Percentiles rank a stretch among this genome's conserved stretches.
These are phyloP conservation scores for Truncatella angustata DNA, from an alignment of 2,329 filamentous ascomycete species.

Conservation along the genomic window DNA sequence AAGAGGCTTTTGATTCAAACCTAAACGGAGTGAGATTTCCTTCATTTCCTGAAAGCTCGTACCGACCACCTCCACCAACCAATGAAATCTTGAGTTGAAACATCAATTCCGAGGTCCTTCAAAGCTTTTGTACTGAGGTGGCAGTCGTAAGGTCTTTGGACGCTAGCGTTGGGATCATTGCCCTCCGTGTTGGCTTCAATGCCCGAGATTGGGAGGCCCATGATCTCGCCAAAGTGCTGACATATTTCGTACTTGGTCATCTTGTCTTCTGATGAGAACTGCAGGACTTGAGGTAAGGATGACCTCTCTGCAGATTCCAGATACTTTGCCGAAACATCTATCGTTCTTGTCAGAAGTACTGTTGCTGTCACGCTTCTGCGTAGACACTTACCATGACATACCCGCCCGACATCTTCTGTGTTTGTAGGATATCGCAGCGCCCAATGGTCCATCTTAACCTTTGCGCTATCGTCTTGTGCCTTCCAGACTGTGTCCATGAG, in stretches of 20 bases:
- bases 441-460: constrained; percentile 83
- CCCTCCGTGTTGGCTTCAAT: constrained; percentile 70
- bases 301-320: constrained; percentile 46
- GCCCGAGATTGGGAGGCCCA: constrained; percentile 67
- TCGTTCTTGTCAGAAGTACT: not conserved
- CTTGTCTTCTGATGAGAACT: constrained; percentile 83
- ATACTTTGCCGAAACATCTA: constrained; percentile 72
- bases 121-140: constrained; percentile 77
- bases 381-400: constrained; percentile 61
- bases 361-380: no score
- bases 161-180: constrained; percentile 67
- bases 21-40: no score
- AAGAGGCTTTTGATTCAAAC: not conserved
- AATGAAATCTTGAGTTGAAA: constrained; percentile 71
- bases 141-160: constrained; percentile 83
- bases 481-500: constrained; percentile 77
- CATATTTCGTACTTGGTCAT: constrained; percentile 92
- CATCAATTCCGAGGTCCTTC: constrained; percentile 70
- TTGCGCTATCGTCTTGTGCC: constrained; percentile 60
- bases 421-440: constrained; percentile 83
- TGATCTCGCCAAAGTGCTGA: constrained; percentile 72
- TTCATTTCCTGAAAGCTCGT: constrained; percentile 56
- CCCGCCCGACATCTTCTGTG: constrained; percentile 80
- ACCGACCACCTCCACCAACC: constrained; percentile 76
- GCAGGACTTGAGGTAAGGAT: constrained; percentile 67